Base-by-base conservation (phyloP, 768 basidiomycete species). In the Mycena amicta region DNA sequence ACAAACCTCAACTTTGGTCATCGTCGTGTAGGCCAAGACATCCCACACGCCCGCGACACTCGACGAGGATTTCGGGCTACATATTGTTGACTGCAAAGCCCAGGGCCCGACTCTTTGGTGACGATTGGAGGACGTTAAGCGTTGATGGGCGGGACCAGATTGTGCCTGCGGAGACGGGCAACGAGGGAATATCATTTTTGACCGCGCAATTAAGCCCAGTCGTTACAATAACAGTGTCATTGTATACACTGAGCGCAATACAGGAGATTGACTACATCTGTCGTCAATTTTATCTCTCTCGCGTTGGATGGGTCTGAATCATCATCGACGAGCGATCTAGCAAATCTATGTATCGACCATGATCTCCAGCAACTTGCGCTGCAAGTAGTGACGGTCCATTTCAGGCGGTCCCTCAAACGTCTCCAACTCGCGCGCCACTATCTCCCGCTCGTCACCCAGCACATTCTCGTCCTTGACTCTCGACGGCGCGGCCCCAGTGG, bases 1-100 rank as follows among this genome's bases (percentile, higher is more conserved):
- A 67, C 68, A 3, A 67, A 66, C 4, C 61, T 69, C 25, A 56
- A 64, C 55, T 69, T 56, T 41, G 53, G 57, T 68, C 28, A 61
- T 61, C 4, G 37, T 53, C 3, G 65, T 62, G 22, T 66, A 56
- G 39, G 56, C 31, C 43, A 61, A 57, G 5, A 22, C 23, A 13
- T 69, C 67, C 45, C 5, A 51, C 3, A 66, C 68, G 25, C 56
- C 59, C 23, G 68, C 67, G 3, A 31, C 41, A 2, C 33, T 59
- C 23, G 55, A 61, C 29, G 52, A 52, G 8, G 62, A 66, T 26
- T 41, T 41, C 15, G 68, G 51, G 2, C 51, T 58, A 6, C 67
- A 46, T 37, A 1, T 66, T 26, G 62, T 65, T n/a, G 57, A 50
- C 5, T 69, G 68, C 56, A 58, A 60, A 28, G 62, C 68, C 5